Percentiles rank a stretch among this genome's conserved stretches.
Evolutionary conservation across 2,329 filamentous ascomycete genomes (phyloP).

Genomic region (Reticulascus tulasneorum): DNA sequence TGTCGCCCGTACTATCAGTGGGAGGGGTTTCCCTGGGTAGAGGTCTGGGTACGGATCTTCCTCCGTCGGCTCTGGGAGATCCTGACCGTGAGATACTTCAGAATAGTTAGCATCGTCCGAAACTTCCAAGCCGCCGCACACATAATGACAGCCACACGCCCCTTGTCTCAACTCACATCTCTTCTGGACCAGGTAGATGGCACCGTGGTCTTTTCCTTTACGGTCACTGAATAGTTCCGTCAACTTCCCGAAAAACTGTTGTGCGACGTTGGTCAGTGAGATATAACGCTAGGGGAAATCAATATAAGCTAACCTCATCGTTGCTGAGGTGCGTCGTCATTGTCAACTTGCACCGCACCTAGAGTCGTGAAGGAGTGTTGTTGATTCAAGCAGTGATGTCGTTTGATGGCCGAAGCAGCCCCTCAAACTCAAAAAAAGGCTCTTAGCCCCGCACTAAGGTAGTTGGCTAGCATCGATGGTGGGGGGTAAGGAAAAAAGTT

Average conservation of each 20-base stretch:
- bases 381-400: too few relatives aligned
- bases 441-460: too few relatives aligned
- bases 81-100: slow-evolving; percentile 40
- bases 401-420: too few relatives aligned
- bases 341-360: too few relatives aligned
- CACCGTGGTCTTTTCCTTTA: slow-evolving; percentile 67
- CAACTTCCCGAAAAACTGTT: slow-evolving; percentile 70
- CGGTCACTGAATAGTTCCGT: slow-evolving; percentile 63
- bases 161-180: slow-evolving; percentile 60
- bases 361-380: too few relatives aligned
- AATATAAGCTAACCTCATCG: slow-evolving; percentile 48
- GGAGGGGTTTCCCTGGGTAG: slow-evolving; percentile 54
- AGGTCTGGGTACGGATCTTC: slow-evolving; percentile 56
- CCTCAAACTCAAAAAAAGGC: too few relatives aligned
- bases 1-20: slow-evolving; percentile 77
- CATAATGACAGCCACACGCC: too few relatives aligned
- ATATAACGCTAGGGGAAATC: background rate
- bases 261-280: slow-evolving; percentile 2
- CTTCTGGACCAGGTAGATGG: slow-evolving; percentile 73
- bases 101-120: background rate
- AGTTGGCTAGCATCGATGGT: too few relatives aligned
- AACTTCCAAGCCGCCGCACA: too few relatives aligned
- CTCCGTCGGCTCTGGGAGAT: slow-evolving; percentile 36
- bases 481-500: too few relatives aligned
- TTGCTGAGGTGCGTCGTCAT: slow-evolving; percentile 50